Evolutionary conservation across 257 asterid species (phyloP).

Genomic region (Salvia miltiorrhiza): DNA sequence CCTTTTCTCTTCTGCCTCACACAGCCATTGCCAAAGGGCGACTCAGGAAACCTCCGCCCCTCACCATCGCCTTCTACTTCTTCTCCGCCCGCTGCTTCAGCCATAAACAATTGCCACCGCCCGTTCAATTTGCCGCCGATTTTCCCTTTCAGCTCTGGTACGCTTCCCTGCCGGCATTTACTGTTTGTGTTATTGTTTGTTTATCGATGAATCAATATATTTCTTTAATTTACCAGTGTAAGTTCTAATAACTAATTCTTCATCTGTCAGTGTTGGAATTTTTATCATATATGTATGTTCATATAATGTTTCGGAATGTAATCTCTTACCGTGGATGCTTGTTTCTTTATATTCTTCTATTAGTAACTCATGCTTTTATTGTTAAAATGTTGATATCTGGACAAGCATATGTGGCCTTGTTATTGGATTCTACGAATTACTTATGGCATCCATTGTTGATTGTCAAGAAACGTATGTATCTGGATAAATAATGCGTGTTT

Average conservation of each 20-base stretch:
- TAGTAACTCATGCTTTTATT: neutral
- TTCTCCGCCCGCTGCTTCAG: no score
- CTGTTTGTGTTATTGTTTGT: neutral
- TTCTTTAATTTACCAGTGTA: neutral
- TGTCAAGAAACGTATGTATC: neutral
- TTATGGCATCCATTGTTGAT: neutral
- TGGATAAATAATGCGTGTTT: neutral
- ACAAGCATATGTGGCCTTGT: neutral
- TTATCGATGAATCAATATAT: neutral
- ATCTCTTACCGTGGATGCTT: neutral
- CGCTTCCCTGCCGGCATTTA: no score
- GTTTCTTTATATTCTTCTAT: neutral
- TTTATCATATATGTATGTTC: neutral
- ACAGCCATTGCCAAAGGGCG: no score
- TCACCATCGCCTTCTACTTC: no score
- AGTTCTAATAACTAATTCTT: neutral
- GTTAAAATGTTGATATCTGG: neutral
- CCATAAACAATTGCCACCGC: no score
- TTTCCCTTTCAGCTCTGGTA: no score
- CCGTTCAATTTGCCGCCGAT: no score
- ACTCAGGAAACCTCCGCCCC: no score
- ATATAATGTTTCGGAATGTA: neutral
- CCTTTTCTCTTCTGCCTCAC: no score
- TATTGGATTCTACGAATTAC: neutral
- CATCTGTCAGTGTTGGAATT: neutral